Conservation (phyloP, 2,329 filamentous ascomycete genomes). For the Epichloe elymi region DNA sequence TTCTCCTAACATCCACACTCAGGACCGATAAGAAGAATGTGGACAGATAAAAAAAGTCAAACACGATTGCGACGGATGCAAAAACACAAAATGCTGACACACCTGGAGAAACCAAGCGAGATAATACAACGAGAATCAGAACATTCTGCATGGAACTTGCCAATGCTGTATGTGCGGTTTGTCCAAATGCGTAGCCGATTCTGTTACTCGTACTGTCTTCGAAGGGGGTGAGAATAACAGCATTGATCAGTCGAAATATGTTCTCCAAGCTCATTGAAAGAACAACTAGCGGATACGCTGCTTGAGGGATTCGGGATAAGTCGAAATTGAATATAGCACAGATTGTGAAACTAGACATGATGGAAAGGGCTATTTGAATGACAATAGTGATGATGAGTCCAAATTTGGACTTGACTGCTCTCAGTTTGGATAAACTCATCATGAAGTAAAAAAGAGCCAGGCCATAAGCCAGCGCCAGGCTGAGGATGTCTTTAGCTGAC, state of each 20-base stretch:
- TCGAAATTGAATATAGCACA: constrained; percentile 66
- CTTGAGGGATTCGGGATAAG: constrained; percentile 59
- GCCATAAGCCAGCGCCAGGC: constrained; percentile 52
- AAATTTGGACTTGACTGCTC: constrained; percentile 62
- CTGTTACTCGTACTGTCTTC: constrained; percentile 55
- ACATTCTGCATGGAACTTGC: constrained; percentile 58
- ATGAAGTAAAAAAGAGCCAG: constrained; percentile 54
- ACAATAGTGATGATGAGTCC: constrained; percentile 60
- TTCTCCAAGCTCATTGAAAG: constrained; percentile 67
- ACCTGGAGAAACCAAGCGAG: constrained; percentile 52
- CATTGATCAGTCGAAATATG: constrained; percentile 65
- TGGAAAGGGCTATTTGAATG: constrained; percentile 56
- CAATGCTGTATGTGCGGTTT: constrained; percentile 57
- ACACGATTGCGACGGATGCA: constrained; percentile 58
- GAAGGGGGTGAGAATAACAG: constrained; percentile 57
- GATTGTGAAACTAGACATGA: constrained; percentile 67
- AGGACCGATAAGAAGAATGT: constrained; percentile 72
- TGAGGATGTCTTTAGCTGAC: constrained; percentile 49
- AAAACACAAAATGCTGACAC: constrained; percentile 67
- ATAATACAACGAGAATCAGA: constrained; percentile 50
- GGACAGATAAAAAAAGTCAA: constrained; percentile 71
- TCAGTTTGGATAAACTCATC: constrained; percentile 52
- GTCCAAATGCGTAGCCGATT: constrained; percentile 60
- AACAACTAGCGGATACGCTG: constrained; percentile 65
- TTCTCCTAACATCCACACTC: constrained; percentile 64